A percentile compares a stretch with the other conserved stretches of the same genome.
These are phyloP conservation scores for Trifolium pratense DNA, from an alignment of 306 rosid species.

Conservation along the genomic window DNA sequence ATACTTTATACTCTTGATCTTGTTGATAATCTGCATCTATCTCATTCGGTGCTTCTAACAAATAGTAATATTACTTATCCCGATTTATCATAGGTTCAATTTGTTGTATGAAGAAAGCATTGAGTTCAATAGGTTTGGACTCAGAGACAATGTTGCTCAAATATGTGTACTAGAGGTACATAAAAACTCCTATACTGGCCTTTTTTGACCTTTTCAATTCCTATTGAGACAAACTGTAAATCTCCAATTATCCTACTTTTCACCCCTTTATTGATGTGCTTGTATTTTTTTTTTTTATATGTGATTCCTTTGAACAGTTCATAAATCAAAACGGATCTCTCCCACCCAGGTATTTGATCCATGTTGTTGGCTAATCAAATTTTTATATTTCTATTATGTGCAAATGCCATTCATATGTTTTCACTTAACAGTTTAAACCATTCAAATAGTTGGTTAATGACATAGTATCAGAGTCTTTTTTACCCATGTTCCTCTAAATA, in stretches of 20 bases:
- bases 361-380: slow-evolving; percentile 34
- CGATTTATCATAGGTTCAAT: slow-evolving; percentile 65
- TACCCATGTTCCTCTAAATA: background rate
- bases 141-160: slow-evolving; percentile 93
- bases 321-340: slow-evolving; percentile 52
- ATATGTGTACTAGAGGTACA: slow-evolving; percentile 90
- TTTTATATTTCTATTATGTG: slow-evolving; percentile 21
- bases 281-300: slow-evolving; percentile 30
- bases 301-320: slow-evolving; percentile 54
- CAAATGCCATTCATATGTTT: slow-evolving; percentile 11
- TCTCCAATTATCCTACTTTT: slow-evolving; percentile 22
- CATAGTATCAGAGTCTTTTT: background rate
- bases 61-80: slow-evolving; percentile 15
- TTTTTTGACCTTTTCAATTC: slow-evolving; percentile 32
- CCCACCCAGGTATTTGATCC: slow-evolving; percentile 58
- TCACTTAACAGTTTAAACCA: background rate
- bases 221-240: slow-evolving; percentile 30
- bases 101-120: slow-evolving; percentile 80
- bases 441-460: slow-evolving; percentile 13
- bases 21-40: slow-evolving; percentile 7
- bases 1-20: slow-evolving; percentile 28
- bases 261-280: slow-evolving; percentile 30
- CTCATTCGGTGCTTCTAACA: slow-evolving; percentile 9
- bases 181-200: slow-evolving; percentile 18
- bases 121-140: slow-evolving; percentile 88